These are phyloP conservation scores for Backusella tarrabulga DNA, from an alignment of 192 early-diverging fungal species.

Conservation along the genomic window DNA sequence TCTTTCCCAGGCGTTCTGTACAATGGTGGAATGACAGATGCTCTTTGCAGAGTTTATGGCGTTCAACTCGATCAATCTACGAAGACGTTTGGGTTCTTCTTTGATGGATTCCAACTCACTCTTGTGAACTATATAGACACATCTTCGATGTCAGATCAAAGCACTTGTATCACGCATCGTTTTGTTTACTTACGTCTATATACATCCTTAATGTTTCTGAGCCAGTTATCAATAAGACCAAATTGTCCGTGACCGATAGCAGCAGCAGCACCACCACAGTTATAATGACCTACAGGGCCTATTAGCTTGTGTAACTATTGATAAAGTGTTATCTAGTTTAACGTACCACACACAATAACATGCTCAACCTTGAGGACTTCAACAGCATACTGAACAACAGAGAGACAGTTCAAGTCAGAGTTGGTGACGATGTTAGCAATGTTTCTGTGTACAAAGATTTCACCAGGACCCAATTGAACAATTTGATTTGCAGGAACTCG, in stretches of 20 bases:
- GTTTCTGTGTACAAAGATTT: constrained; percentile 96
- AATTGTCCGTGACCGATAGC: constrained; percentile 57
- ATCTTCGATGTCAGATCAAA: neutral
- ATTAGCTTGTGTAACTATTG: neutral
- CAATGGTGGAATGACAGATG: constrained; percentile 68
- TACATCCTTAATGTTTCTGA: constrained; percentile 85
- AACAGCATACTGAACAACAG: constrained; percentile 93
- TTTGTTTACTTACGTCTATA: constrained; percentile 55
- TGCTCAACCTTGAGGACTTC: constrained; percentile 90
- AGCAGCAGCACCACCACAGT: constrained; percentile 70
- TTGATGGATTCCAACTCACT: constrained; percentile 40
- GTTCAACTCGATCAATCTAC: constrained; percentile 72
- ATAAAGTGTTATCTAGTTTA: neutral
- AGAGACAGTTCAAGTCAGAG: constrained; percentile 78
- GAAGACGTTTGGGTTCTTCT: constrained; percentile 41
- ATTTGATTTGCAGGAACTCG: constrained; percentile 86
- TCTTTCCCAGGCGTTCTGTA: constrained; percentile 80
- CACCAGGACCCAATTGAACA: constrained; percentile 68
- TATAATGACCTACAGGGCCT: constrained; percentile 49
- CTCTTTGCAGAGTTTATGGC: constrained; percentile 68
- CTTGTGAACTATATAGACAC: constrained; percentile 20
- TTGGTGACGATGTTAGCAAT: constrained; percentile 89
- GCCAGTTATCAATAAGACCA: constrained; percentile 90
- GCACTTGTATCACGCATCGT: too few relatives aligned
- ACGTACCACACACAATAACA: constrained; percentile 83